phyloP scores from a whole-genome alignment of 176 grass and related monocot genomes.

The Calamus simplicifolius region DNA sequence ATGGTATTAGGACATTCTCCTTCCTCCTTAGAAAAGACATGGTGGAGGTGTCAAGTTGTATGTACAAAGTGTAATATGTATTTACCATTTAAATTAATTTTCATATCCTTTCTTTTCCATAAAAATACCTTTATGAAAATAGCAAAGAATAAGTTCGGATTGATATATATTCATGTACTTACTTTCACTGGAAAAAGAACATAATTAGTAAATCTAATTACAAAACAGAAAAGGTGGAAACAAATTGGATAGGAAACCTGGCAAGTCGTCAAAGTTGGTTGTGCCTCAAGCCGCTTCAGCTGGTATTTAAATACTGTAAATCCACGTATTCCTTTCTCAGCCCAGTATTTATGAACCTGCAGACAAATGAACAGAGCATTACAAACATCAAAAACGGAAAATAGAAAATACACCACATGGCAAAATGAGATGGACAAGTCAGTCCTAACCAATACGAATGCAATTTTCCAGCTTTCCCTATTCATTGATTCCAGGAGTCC shows the following conservation, averaged over 20 bases:
- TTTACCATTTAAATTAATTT: no score
- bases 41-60: no score
- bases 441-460: no score
- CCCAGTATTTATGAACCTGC: conserved; percentile 71
- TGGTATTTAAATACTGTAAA: conserved; percentile 72
- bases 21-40: no score
- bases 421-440: not conserved
- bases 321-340: conserved; percentile 48
- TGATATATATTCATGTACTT: not conserved
- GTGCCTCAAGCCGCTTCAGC: conserved; percentile 74
- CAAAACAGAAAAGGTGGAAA: not conserved
- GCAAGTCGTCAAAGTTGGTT: conserved; percentile 56
- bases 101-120: not conserved
- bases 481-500: no score
- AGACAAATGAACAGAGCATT: not conserved
- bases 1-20: no score
- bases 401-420: not conserved
- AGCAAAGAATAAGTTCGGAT: not conserved
- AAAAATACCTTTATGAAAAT: not conserved
- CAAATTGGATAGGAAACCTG: conserved; percentile 37
- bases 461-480: no score
- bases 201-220: not conserved
- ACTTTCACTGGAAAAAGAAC: not conserved
- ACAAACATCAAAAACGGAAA: not conserved
- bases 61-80: no score